Evolutionary conservation across 2,329 filamentous ascomycete species (phyloP).

Genomic region (Tolypocladium album): DNA sequence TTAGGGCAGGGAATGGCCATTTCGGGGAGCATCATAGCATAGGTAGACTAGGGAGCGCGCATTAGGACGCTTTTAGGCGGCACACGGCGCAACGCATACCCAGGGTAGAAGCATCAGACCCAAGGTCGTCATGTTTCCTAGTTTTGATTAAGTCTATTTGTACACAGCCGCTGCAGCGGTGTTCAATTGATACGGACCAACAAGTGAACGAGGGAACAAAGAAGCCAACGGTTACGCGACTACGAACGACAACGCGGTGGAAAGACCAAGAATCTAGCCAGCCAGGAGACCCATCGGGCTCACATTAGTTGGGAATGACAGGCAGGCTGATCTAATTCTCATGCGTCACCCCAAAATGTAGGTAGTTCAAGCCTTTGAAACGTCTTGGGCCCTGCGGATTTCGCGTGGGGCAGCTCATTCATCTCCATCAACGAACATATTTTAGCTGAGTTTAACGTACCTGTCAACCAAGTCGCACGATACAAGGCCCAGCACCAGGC

Average conservation of each 20-base stretch:
- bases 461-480: not conserved
- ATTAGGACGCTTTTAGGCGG: not conserved
- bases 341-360: not conserved
- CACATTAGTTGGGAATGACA: not conserved
- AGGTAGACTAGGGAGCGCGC: not conserved
- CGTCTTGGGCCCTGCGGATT: not conserved
- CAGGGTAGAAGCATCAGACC: not conserved
- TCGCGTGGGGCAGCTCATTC: not conserved
- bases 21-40: not conserved
- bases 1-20: not conserved
- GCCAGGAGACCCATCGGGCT: too few relatives aligned
- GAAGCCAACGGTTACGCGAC: too few relatives aligned
- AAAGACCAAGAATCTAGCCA: too few relatives aligned
- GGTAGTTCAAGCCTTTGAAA: not conserved
- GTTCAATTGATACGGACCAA: too few relatives aligned
- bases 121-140: too few relatives aligned
- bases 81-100: not conserved
- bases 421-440: not conserved
- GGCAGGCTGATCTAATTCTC: not conserved
- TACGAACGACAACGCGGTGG: too few relatives aligned
- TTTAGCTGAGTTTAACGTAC: not conserved
- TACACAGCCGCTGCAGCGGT: too few relatives aligned
- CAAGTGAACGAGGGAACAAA: too few relatives aligned
- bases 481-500: not conserved
- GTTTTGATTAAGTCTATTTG: too few relatives aligned